Conservation (phyloP, 352 stramenopile species). For the Phytophthora ohioensis region DNA sequence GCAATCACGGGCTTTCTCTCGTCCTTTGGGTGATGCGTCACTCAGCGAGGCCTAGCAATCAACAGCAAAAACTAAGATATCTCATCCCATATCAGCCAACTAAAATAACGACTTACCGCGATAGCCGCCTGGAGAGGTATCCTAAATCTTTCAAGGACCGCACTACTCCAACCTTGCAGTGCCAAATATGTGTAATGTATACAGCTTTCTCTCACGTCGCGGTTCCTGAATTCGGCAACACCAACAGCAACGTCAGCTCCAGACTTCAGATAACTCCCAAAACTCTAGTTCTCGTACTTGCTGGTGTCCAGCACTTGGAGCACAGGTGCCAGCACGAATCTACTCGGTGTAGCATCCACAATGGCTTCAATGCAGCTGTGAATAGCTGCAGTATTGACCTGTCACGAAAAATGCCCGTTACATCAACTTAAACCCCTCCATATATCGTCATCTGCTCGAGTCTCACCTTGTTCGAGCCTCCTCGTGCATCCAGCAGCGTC, state of each 20-base stretch:
- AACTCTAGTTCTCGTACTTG: conserved; percentile 48
- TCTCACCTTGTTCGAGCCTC: conserved; percentile 63
- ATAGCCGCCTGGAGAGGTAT: conserved; percentile 51
- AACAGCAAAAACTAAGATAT: conserved; percentile 2
- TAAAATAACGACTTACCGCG: conserved; percentile 30
- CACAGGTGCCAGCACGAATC: conserved; percentile 58
- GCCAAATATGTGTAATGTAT: conserved; percentile 60
- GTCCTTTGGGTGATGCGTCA: conserved; percentile 64
- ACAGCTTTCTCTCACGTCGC: conserved; percentile 69
- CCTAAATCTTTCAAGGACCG: conserved; percentile 56
- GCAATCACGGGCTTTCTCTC: conserved; percentile 63
- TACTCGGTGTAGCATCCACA: conserved; percentile 50
- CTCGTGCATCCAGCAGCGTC: conserved; percentile 61
- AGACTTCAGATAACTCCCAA: conserved; percentile 4
- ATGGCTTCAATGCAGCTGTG: conserved; percentile 66
- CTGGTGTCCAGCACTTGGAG: conserved; percentile 52
- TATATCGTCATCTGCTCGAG: background rate
- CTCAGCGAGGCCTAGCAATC: conserved; percentile 48
- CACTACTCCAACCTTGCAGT: conserved; percentile 45
- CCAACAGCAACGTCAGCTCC: conserved; percentile 5
- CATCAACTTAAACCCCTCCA: background rate
- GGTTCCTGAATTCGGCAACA: conserved; percentile 47
- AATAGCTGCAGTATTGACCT: conserved; percentile 62
- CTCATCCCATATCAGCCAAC: background rate
- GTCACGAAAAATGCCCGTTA: background rate